Percentiles rank a stretch among this genome's conserved stretches.
Conservation (phyloP, 1,284 basidiomycete species). For the Rhodotorula sp. region DNA sequence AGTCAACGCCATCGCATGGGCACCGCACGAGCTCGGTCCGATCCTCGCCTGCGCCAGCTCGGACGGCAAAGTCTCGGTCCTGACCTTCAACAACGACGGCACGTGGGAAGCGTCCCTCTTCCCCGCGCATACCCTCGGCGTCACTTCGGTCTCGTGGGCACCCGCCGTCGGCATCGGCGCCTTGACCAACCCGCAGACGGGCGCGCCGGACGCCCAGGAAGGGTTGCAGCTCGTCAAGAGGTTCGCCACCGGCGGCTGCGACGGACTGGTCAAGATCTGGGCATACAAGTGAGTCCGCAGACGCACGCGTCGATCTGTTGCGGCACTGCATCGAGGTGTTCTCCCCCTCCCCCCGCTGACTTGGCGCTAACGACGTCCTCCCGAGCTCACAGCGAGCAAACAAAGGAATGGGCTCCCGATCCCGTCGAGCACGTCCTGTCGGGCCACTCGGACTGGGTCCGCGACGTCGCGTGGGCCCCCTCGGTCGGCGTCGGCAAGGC, state of each 20-base stretch:
- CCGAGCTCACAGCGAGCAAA: constrained; percentile 44
- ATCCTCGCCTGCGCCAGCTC: constrained; percentile 97
- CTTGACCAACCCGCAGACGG: constrained; percentile 17
- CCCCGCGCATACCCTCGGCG: constrained; percentile 92
- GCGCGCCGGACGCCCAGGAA: constrained; percentile 14
- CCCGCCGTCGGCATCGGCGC: constrained; percentile 62
- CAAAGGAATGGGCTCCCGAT: constrained; percentile 77
- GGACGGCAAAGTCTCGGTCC: constrained; percentile 93
- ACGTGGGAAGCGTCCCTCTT: constrained; percentile 95
- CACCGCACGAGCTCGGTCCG: constrained; percentile 93
- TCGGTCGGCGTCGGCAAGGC: constrained; percentile 91
- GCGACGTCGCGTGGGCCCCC: constrained; percentile 96
- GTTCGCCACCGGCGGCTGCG: constrained; percentile 93
- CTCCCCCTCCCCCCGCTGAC: too few species aligned
- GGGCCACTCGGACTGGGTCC: constrained; percentile 94
- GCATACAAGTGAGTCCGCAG: constrained; percentile 61
- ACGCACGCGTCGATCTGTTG: too few species aligned
- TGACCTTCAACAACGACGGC: constrained; percentile 97
- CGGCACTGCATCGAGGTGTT: too few species aligned
- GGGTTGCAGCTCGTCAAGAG: constrained; percentile 59
- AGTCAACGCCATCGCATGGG: constrained; percentile 99
- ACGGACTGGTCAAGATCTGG: constrained; percentile 96
- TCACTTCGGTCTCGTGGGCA: constrained; percentile 97
- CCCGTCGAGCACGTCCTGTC: constrained; percentile 65
- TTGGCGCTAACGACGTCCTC: too few species aligned